Conservation (phyloP, 169 alveolate species). For the Cryptosporidium andersoni region DNA sequence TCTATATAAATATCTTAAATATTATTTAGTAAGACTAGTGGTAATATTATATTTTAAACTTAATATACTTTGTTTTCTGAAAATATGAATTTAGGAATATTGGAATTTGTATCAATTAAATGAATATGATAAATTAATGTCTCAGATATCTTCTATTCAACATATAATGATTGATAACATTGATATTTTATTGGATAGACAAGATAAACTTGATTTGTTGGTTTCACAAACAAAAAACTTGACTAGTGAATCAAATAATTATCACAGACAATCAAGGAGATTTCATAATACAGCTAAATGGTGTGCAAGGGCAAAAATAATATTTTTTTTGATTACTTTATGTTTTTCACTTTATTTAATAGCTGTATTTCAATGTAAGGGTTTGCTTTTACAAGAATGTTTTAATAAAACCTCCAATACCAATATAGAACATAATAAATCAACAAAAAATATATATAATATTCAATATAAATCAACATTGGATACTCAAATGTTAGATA, state of each 20-base stretch:
- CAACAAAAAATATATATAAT: neutral
- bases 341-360: neutral
- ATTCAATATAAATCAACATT: no score
- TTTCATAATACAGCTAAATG: slow-evolving; percentile 13
- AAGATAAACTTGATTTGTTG: slow-evolving; percentile 29
- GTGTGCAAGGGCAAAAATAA: neutral
- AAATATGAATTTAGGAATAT: neutral
- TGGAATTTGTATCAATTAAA: slow-evolving; percentile 25
- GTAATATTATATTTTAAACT: no score
- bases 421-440: neutral
- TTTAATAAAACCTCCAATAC: neutral
- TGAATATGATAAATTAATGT: slow-evolving; percentile 28
- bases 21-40: no score
- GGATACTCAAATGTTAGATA: neutral
- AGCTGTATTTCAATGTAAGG: slow-evolving; percentile 9
- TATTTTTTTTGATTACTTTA: neutral
- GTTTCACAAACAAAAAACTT: slow-evolving; percentile 54
- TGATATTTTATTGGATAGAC: slow-evolving; percentile 45
- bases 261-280: slow-evolving; percentile 42
- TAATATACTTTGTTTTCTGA: neutral
- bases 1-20: no score
- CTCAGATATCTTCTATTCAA: slow-evolving; percentile 46
- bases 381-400: slow-evolving; percentile 5
- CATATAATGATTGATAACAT: slow-evolving; percentile 40
- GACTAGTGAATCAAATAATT: slow-evolving; percentile 16